Conservation (phyloP, 805 yeast genomes). For the Torulaspora maleeae region DNA sequence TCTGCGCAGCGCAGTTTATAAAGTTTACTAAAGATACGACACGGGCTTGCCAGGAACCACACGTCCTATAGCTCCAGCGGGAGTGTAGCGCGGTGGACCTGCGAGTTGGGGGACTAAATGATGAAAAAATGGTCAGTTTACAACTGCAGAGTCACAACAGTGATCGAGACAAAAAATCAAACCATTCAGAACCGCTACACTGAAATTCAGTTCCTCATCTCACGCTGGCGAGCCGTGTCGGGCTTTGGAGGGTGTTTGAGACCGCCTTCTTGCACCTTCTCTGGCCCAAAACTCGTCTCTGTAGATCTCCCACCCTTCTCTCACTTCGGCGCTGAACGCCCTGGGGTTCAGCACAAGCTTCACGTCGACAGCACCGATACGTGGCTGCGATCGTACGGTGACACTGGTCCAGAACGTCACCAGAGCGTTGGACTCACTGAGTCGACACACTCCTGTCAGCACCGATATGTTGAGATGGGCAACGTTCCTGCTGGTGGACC, state of each 20-base stretch:
- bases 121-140: constrained; percentile 13
- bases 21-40: too few relatives aligned
- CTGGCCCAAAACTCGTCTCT: constrained; percentile 90
- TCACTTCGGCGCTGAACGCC: constrained; percentile 70
- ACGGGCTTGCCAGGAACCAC: too few relatives aligned
- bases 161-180: constrained; percentile 14
- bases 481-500: constrained; percentile 28
- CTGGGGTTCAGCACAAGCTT: constrained; percentile 78
- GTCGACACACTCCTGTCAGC: constrained; percentile 13
- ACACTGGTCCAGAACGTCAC: constrained; percentile 26
- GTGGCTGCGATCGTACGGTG: constrained; percentile 47
- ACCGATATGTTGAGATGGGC: constrained; percentile 22
- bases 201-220: constrained; percentile 6
- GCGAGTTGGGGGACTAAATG: constrained; percentile 3
- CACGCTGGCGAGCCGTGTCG: constrained; percentile 1
- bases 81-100: neutral
- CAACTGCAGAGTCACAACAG: constrained; percentile 2
- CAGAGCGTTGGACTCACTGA: constrained; percentile 14
- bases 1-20: neutral
- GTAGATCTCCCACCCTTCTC: constrained; percentile 94
- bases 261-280: constrained; percentile 64
- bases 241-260: constrained; percentile 10
- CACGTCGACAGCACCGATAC: constrained; percentile 73
- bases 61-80: neutral
- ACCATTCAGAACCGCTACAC: constrained; percentile 25